Base-by-base conservation (phyloP, 2,329 filamentous ascomycete species). In the Epichloe baconii region DNA sequence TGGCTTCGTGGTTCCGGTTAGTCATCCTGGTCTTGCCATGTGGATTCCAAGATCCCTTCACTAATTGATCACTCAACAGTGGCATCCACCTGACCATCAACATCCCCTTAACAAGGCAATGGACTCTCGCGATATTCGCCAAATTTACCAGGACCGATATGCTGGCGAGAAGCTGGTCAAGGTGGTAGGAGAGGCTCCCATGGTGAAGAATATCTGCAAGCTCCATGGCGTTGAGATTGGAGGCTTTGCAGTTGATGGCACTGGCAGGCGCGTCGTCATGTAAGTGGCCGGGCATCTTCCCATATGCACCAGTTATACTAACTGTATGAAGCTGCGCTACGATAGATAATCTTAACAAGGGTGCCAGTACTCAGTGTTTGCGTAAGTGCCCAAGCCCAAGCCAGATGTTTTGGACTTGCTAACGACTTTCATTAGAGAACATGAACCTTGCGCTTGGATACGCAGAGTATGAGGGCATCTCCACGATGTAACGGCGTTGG, bases 121-220 rank as follows among this genome's bases (percentile, higher is more conserved):
- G 86, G 87, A 82, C 3, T 90, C 87, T 42, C 85, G 93, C 49
- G 90, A 97, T 65, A 88, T 98, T 59, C 82, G 93, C 55, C 88
- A 95, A 63, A 74, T 97, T 53, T 98, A 95, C 75, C 91, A 97
- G 70, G 91, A 97, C 61, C 81, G 91, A 23, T 98, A 95, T 63
- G 91, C 91, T 5, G 90, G 90, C 48, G 93, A 97, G 77, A 91
- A 89, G 71, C 82, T 98, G 15, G 84, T 98, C 65, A 95, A 93
- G 77, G 81, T 97, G 19, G 79, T 87, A 4, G 91, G 91, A 50
- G 91, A 97, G 67, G 79, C 86, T 0, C 93, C 91, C 3, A 72
- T 83, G 11, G 91, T 97, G 52, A 94, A 89, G 72, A 74, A 82
- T 59, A 96, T 96, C 61, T 80, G 80, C 59, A 82, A 85, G 56